A percentile compares a stretch with the other conserved stretches of the same genome.
These are phyloP conservation scores for Spergularia marina DNA, from an alignment of 148 eudicot species.

Conservation along the genomic window DNA sequence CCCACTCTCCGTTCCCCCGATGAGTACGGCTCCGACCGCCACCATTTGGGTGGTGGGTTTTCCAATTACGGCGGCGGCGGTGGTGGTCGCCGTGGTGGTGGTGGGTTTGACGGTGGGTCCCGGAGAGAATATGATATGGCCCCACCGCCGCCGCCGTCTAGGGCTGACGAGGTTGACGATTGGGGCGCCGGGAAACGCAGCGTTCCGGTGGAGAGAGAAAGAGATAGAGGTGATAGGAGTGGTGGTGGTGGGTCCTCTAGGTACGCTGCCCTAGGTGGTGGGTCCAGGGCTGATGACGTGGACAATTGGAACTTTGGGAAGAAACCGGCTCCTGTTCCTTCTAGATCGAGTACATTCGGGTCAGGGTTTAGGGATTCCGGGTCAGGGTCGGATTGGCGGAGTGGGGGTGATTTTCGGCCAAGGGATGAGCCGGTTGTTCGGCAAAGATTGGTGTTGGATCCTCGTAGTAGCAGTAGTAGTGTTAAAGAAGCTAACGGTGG, in stretches of 20 bases:
- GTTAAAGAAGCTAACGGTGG: background rate
- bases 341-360: conserved; percentile 48
- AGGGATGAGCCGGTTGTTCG: conserved; percentile 26
- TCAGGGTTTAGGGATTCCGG: conserved; percentile 54
- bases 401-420: conserved; percentile 29
- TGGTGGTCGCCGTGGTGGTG: background rate
- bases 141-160: conserved; percentile 36
- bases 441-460: conserved; percentile 51
- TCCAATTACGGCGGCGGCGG: conserved; percentile 47
- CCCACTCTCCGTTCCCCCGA: conserved; percentile 56
- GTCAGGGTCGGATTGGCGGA: conserved; percentile 54
- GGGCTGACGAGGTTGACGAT: conserved; percentile 83
- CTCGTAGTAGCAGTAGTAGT: conserved; percentile 33
- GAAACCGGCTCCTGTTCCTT: conserved; percentile 25
- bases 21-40: conserved; percentile 35
- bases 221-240: conserved; percentile 25
- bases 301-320: conserved; percentile 74
- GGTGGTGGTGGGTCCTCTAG: conserved; percentile 18
- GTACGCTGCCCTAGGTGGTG: conserved; percentile 53
- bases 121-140: background rate
- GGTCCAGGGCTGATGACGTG: conserved; percentile 77
- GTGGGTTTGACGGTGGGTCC: conserved; percentile 23
- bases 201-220: conserved; percentile 25
- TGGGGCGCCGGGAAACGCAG: conserved; percentile 65
- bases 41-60: conserved; percentile 61